Conservation (phyloP, 106 monocot genomes). For the Dendrobium officinale region DNA sequence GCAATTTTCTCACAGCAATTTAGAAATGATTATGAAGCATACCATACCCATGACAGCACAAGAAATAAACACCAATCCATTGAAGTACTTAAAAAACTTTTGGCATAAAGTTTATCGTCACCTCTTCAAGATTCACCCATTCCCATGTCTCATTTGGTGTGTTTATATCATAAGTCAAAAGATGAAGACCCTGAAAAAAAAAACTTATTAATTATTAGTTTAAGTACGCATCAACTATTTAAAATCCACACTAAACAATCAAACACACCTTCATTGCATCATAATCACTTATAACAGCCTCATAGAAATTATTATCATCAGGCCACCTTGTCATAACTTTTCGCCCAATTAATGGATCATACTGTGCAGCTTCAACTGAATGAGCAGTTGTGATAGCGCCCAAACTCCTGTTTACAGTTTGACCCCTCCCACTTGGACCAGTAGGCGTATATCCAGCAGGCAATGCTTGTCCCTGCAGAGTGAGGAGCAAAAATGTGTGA, state of each 20-base stretch:
- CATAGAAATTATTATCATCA: slow-evolving; percentile 88
- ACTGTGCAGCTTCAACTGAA: slow-evolving; percentile 25
- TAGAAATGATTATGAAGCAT: background rate
- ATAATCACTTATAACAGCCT: slow-evolving; percentile 91
- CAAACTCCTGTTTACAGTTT: slow-evolving; percentile 23
- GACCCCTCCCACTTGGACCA: slow-evolving; percentile 32
- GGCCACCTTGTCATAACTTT: slow-evolving; percentile 95
- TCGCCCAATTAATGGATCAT: slow-evolving; percentile 68
- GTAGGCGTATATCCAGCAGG: slow-evolving; percentile 37
- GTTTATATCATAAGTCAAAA: slow-evolving; percentile 86
- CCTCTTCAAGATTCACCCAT: slow-evolving; percentile 90
- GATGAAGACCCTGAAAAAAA: slow-evolving; percentile 65
- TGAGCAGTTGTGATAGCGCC: slow-evolving; percentile 19
- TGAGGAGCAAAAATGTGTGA: background rate
- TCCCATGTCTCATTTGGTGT: slow-evolving; percentile 82
- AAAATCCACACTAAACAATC: slow-evolving; percentile 17
- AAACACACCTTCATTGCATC: slow-evolving; percentile 61
- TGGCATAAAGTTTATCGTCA: slow-evolving; percentile 15
- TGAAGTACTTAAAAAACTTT: background rate
- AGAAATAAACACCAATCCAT: background rate
- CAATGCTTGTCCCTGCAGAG: slow-evolving; percentile 35
- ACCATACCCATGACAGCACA: background rate
- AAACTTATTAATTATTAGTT: slow-evolving; percentile 18
- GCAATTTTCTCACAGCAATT: background rate
- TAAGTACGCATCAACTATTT: slow-evolving; percentile 1